phyloP scores from a whole-genome alignment of 1,284 basidiomycete genomes.

The Leccinum variabile region DNA sequence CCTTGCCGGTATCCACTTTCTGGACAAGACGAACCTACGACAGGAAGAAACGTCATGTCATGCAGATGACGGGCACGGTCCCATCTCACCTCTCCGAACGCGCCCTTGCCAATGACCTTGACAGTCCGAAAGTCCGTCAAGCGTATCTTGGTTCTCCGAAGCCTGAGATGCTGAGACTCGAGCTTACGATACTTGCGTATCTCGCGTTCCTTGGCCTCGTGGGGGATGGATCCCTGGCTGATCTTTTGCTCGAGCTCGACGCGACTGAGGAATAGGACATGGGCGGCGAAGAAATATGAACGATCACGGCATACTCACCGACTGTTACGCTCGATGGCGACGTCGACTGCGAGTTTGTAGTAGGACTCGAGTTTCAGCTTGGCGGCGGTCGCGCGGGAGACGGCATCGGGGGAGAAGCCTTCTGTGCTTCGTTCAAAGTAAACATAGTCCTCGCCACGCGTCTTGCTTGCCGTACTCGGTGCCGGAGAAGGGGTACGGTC shows the following conservation, averaged over 20 bases:
- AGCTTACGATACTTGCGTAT: slow-evolving; percentile 88
- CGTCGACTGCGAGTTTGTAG: slow-evolving; percentile 93
- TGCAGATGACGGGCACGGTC: neutral
- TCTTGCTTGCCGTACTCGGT: slow-evolving; percentile 32
- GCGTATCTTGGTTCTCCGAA: slow-evolving; percentile 91
- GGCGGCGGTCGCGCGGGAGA: slow-evolving; percentile 91
- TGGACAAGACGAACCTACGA: slow-evolving; percentile 88
- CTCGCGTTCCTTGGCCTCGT: slow-evolving; percentile 88
- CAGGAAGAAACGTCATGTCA: slow-evolving; percentile 6
- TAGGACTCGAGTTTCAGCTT: slow-evolving; percentile 98
- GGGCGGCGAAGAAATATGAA: slow-evolving; percentile 7
- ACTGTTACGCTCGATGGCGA: slow-evolving; percentile 75
- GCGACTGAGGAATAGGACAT: slow-evolving; percentile 53
- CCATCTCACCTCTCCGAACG: slow-evolving; percentile 84
- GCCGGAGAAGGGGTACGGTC: slow-evolving; percentile 34
- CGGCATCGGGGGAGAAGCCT: slow-evolving; percentile 84
- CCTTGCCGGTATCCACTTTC: slow-evolving; percentile 96
- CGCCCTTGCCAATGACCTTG: slow-evolving; percentile 99
- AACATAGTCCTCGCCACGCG: slow-evolving; percentile 70
- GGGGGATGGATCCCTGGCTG: slow-evolving; percentile 69
- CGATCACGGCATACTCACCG: slow-evolving; percentile 36
- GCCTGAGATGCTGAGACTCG: slow-evolving; percentile 88
- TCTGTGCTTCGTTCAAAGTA: slow-evolving; percentile 91
- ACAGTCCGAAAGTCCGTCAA: slow-evolving; percentile 94
- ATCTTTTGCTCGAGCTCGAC: slow-evolving; percentile 92